Evolutionary conservation across 2,329 filamentous ascomycete genomes (phyloP).

Genomic region (Parastagonospora avenae): DNA sequence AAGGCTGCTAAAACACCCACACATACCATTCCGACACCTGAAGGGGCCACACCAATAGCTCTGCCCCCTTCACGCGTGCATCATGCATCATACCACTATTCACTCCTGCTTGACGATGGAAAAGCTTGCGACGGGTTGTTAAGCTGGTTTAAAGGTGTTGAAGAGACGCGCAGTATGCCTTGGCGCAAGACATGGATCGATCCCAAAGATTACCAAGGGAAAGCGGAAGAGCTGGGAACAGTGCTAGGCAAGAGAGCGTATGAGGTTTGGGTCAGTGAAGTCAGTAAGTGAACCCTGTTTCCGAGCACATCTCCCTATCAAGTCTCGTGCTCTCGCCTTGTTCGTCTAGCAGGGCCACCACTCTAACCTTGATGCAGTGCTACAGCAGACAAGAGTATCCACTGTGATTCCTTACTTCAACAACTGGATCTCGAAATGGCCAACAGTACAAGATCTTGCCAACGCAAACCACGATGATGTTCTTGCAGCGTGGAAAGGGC

Average conservation of each 20-base stretch:
- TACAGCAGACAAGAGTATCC: slow-evolving; percentile 68
- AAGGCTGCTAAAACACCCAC: slow-evolving; percentile 3
- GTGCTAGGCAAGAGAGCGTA: slow-evolving; percentile 63
- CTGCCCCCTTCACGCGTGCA: slow-evolving; percentile 37
- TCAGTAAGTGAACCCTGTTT: slow-evolving; percentile 48
- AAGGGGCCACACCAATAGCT: slow-evolving; percentile 12
- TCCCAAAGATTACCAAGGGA: slow-evolving; percentile 37
- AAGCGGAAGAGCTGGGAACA: slow-evolving; percentile 38
- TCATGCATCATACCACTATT: slow-evolving; percentile 34
- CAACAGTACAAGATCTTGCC: slow-evolving; percentile 62
- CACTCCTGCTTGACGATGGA: slow-evolving; percentile 29
- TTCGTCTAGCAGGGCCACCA: slow-evolving; percentile 3
- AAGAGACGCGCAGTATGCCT: slow-evolving; percentile 42
- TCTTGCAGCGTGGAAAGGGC: slow-evolving; percentile 62
- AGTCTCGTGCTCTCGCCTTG: not conserved
- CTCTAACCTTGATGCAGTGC: slow-evolving; percentile 48
- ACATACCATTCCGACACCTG: slow-evolving; percentile 6
- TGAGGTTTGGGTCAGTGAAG: slow-evolving; percentile 70
- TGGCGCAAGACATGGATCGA: slow-evolving; percentile 63
- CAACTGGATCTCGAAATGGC: slow-evolving; percentile 66
- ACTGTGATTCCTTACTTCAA: slow-evolving; percentile 69
- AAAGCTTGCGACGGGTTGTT: slow-evolving; percentile 26
- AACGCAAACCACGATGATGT: slow-evolving; percentile 61
- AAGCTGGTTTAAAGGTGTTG: slow-evolving; percentile 38
- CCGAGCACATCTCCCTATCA: too few species aligned